A percentile compares a stretch with the other conserved stretches of the same genome.
phyloP scores from a whole-genome alignment of 768 basidiomycete genomes.

The Hydnum rufescens region DNA sequence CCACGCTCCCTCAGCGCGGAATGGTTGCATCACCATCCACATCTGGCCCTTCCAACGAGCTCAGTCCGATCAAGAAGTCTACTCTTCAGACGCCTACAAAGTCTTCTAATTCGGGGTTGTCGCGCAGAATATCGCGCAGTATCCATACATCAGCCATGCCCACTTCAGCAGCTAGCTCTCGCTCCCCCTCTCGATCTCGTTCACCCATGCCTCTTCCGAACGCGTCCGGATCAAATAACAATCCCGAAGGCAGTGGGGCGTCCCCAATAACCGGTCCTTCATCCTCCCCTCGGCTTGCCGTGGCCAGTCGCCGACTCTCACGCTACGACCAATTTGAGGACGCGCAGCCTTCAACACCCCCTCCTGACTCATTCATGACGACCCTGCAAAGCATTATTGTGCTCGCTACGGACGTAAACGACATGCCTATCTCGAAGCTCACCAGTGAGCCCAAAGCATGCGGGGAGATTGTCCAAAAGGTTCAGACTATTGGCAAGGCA shows the following conservation, averaged over 20 bases:
- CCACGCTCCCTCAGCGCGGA: conserved; percentile 3
- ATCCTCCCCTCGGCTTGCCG: neutral
- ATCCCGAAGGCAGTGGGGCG: neutral
- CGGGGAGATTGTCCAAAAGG: conserved; percentile 69
- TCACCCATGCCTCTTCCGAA: conserved; percentile 58
- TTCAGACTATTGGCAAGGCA: conserved; percentile 77
- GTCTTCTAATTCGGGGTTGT: conserved; percentile 24
- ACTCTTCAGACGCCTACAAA: conserved; percentile 1
- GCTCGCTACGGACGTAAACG: conserved; percentile 82
- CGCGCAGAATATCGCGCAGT: conserved; percentile 63
- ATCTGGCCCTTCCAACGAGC: conserved; percentile 5
- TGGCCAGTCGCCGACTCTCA: neutral
- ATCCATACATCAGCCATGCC: conserved; percentile 17
- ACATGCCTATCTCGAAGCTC: conserved; percentile 73
- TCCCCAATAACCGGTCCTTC: neutral
- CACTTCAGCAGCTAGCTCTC: conserved; percentile 65
- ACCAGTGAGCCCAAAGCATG: conserved; percentile 72
- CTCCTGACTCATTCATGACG: conserved; percentile 73
- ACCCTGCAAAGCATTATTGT: conserved; percentile 82
- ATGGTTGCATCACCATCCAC: conserved; percentile 1
- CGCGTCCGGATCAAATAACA: neutral
- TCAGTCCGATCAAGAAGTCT: conserved; percentile 35
- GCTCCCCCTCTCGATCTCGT: conserved; percentile 85
- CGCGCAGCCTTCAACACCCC: conserved; percentile 26
- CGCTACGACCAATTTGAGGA: conserved; percentile 4